phyloP scores from a whole-genome alignment of 2,329 filamentous ascomycete genomes.

The Pseudogymnoascus sp. region DNA sequence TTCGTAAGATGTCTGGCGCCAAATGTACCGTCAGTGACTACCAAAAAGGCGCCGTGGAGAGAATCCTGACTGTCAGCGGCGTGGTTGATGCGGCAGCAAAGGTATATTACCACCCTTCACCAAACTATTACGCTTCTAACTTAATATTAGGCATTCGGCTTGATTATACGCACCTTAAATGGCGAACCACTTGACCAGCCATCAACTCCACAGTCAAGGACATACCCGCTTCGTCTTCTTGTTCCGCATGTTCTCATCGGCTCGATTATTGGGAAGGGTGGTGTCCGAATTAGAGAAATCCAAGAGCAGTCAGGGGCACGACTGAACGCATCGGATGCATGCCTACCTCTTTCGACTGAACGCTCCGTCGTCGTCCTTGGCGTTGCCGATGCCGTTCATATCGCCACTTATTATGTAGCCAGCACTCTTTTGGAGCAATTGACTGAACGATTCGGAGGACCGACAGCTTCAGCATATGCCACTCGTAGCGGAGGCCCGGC shows the following conservation, averaged over 20 bases:
- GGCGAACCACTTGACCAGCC: slow-evolving; percentile 85
- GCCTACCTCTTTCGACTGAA: slow-evolving; percentile 89
- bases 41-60: slow-evolving; percentile 91
- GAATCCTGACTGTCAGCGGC: slow-evolving; percentile 94
- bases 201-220: slow-evolving; percentile 91
- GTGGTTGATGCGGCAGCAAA: slow-evolving; percentile 95
- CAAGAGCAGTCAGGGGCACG: slow-evolving; percentile 95
- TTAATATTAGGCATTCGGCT: slow-evolving; percentile 70
- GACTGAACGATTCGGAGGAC: slow-evolving; percentile 91
- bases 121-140: slow-evolving; percentile 9
- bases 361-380: slow-evolving; percentile 97
- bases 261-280: slow-evolving; percentile 96
- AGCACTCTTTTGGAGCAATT: slow-evolving; percentile 97
- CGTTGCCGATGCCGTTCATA: slow-evolving; percentile 96
- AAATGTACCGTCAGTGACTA: slow-evolving; percentile 99
- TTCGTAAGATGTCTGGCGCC: slow-evolving; percentile 87
- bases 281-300: slow-evolving; percentile 93
- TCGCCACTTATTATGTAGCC: slow-evolving; percentile 96
- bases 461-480: slow-evolving; percentile 94
- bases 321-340: slow-evolving; percentile 92
- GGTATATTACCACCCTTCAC: slow-evolving; percentile 45
- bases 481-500: slow-evolving; percentile 90
- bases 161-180: slow-evolving; percentile 97
- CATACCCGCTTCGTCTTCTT: slow-evolving; percentile 89
- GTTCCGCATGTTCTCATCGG: slow-evolving; percentile 97